Evolutionary conservation across 306 rosid genomes (phyloP), one percentile per base, ranked within the genome.

Genomic region (Herpetospermum pedunculosum): DNA sequence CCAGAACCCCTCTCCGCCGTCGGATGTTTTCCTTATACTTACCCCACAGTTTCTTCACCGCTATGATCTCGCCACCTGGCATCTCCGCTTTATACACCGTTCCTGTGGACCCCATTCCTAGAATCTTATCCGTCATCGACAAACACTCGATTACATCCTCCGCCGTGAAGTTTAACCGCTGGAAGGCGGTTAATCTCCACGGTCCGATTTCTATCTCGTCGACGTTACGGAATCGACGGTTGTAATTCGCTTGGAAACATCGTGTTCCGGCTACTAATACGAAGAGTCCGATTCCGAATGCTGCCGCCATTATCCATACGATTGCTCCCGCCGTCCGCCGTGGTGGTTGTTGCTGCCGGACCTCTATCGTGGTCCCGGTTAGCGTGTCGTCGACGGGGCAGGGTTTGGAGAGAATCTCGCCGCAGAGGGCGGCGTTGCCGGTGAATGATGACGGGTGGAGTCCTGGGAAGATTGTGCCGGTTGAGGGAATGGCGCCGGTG

Each of bases 1-100:
- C 99, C 76, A 91, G 38, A 26, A 89, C 96, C 54, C 97, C 99
- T 87, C 91, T 85, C 76, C 89, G 62, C 87, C 96, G 86, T 83
- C 90, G 21, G 81, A 89, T 83, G 21, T 73, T 81, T 35, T 82
- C 96, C 63, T 94, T 94, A 3, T 89, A 92, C 10, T 85, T 89
- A 0, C 96, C 96, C 92, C 99, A 88, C 0, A 94, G 77, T 49
- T 94, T 89, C 80, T 94, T 94, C 29, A 94, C 89, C 5, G 99
- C 97, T 81, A 94, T 83, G 86, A 87, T 85, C 78, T 94, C 97
- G 49, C 99, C 96, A 82, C 96, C 88, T 82, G 99, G 91, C 97
- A 94, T 87, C 35, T 91, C 97, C 0, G 94, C 97, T 1, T 83
- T 85, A 37, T 89, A 94, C 1, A 94, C 99, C 0, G 97, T 89